Base-by-base conservation (phyloP, 148 eudicot species). In the Chenopodium quinoa region DNA sequence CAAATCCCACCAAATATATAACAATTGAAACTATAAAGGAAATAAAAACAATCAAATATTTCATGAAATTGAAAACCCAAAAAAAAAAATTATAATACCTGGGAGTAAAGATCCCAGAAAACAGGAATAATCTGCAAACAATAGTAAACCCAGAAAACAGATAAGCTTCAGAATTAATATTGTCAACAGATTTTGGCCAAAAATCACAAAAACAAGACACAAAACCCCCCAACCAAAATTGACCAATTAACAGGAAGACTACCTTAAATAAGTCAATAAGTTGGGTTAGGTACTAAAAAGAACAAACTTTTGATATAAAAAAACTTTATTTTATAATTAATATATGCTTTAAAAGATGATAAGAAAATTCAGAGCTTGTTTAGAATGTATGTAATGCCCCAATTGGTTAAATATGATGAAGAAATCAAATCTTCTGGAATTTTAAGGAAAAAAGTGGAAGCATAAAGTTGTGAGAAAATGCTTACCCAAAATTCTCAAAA, bases 351-450 rank as follows among this genome's bases (percentile, higher is more conserved):
- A 56, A 50, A 11, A 50, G 16, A 34, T 56, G 68, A 65, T 31
- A 29, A 79, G 75, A 79, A 79, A 75, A 20, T 74, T 83, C 82
- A 83, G 75, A 79, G n/a, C 32, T 78, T 64, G 9, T 44, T 65
- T n/a, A 13, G 54, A 9, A 37, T 11, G 27, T 19, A 62, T 66
- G 27, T 7, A 12, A 71, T 23, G 6, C 65, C 75, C 79, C 66
- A 64, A 68, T 56, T 79, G 79, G 66, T 75, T 71, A 80, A 60
- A 76, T 65, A 29, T 65, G 71, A 74, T 40, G 78, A 74, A 73
- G 14, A 69, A 31, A 77, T 78, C 82, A 78, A 80, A 80, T 48
- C 78, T 84, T 80, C 86, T 84, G 60, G 86, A 84, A 83, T 71
- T 75, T 46, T 3, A 71, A 7, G 58, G 40, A 76, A 65, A 63